Evolutionary conservation across 1,284 basidiomycete genomes (phyloP), one percentile per base, ranked within the genome.

Genomic region (Golubevia pallescens): DNA sequence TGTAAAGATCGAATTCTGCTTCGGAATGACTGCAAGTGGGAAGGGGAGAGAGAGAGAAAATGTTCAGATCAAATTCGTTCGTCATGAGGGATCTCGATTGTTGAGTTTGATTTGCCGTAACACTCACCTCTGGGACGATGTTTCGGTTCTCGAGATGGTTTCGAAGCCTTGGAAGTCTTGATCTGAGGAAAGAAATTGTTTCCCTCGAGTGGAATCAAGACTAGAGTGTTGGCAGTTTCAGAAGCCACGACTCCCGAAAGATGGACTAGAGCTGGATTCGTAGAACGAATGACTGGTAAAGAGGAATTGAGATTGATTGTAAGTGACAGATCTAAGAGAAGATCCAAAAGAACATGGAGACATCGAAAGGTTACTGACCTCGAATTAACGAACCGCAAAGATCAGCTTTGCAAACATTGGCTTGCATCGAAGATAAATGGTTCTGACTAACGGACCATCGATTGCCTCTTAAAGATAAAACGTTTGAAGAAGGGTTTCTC

Each of bases 321-420:
- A 38, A n/a, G 42, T 58, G 16, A 24, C 57, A 58, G 24, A 24
- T 38, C 57, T 38, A 58, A 24, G n/a, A 19, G 14, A 16, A 58
- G 21, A 58, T 16, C n/a, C n/a, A 51, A 53, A 60, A 21, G 38
- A 42, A 19, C 28, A 28, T 28, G 28, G 28, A 28, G 28, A 28
- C 28, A 28, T 51, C 23, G 58, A 20, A 59, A 59, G 19, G 32
- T n/a, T 42, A 59, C 58, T 60, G 23, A 60, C 58, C 28, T 24
- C 69, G 66, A 38, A 74, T n/a, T 57, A 70, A 63, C 8, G 73
- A 69, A 16, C 73, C 73, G 54, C 73, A 72, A 32, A 74, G 66
- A 53, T 74, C 73, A 1, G 73, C 69, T 52, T 74, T 74, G 67
- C 71, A 71, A 1, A 74, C 60, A 2, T 65, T 67, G 2, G 67